Evolutionary conservation across 2,329 filamentous ascomycete genomes (phyloP).

Genomic region (Aspergillus transmontanensis): DNA sequence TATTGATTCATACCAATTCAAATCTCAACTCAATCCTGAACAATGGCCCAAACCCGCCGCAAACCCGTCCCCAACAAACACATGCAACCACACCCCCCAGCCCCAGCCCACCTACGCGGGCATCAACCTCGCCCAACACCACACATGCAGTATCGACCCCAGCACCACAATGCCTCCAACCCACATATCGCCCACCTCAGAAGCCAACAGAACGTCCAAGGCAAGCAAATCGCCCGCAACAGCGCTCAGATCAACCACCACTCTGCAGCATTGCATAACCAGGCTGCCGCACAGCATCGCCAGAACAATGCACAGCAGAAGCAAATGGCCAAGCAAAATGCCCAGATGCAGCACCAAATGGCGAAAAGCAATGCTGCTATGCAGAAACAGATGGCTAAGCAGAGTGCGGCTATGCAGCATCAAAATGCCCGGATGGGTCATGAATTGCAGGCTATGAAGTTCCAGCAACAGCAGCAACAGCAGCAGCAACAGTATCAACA

Average conservation of each 20-base stretch:
- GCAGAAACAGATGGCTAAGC: conserved; percentile 1
- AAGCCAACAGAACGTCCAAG: conserved; percentile 3
- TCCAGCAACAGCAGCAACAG: conserved; percentile 3
- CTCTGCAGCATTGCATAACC: neutral
- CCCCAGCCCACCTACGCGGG: neutral
- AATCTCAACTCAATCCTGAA: neutral
- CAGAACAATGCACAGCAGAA: neutral
- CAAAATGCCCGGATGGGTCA: neutral
- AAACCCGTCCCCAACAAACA: neutral
- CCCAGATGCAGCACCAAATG: neutral
- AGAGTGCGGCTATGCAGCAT: neutral
- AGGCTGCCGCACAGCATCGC: neutral
- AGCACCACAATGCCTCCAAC: neutral
- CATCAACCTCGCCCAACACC: neutral
- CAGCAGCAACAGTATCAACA: neutral
- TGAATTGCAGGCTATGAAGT: neutral
- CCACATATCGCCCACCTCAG: neutral
- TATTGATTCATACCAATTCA: neutral
- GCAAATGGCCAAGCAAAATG: neutral
- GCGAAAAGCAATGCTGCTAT: neutral
- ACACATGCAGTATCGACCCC: conserved; percentile 5
- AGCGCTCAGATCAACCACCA: conserved; percentile 1
- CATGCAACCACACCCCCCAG: conserved; percentile 1
- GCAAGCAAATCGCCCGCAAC: conserved; percentile 2
- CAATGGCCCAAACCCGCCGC: neutral